These are phyloP conservation scores for Pulveroboletus frians DNA, from an alignment of 768 basidiomycete species.

Conservation along the genomic window DNA sequence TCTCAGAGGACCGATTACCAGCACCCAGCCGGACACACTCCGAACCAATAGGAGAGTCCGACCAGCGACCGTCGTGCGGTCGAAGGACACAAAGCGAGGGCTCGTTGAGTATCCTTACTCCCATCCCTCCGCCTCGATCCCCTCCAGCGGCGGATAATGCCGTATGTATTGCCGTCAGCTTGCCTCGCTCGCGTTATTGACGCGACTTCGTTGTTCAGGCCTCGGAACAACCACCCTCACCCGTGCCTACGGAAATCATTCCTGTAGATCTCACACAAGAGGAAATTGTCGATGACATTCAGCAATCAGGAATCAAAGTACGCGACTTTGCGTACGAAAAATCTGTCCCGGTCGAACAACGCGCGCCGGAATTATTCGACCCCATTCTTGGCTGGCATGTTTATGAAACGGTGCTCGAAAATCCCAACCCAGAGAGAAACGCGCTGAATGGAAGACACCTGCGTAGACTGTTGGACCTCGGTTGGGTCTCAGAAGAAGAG, in stretches of 20 bases:
- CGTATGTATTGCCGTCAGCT: conserved; percentile 12
- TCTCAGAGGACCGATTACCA: conserved; percentile 7
- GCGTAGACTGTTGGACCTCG: conserved; percentile 28
- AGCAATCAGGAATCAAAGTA: conserved; percentile 26
- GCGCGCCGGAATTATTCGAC: conserved; percentile 28
- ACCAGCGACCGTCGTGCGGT: conserved; percentile 18
- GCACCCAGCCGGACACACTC: conserved; percentile 17
- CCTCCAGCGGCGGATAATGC: conserved; percentile 20
- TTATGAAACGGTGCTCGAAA: conserved; percentile 25
- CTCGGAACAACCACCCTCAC: conserved; percentile 23
- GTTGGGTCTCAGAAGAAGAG: conserved; percentile 22
- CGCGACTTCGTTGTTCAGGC: conserved; percentile 2
- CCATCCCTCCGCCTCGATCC: conserved; percentile 11
- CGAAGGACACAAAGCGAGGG: conserved; percentile 26
- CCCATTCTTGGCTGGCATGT: conserved; percentile 29
- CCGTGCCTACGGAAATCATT: conserved; percentile 32
- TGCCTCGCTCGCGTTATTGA: conserved; percentile 4
- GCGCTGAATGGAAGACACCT: conserved; percentile 21
- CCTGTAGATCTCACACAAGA: conserved; percentile 30
- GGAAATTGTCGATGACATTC: conserved; percentile 31
- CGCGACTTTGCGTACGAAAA: conserved; percentile 30
- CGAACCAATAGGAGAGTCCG: conserved; percentile 21
- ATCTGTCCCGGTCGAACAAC: conserved; percentile 8
- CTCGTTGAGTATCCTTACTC: conserved; percentile 5
- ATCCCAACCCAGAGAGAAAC: conserved; percentile 14